Conservation (phyloP, 345 rosid genomes). For the Boechera divaricarpa region DNA sequence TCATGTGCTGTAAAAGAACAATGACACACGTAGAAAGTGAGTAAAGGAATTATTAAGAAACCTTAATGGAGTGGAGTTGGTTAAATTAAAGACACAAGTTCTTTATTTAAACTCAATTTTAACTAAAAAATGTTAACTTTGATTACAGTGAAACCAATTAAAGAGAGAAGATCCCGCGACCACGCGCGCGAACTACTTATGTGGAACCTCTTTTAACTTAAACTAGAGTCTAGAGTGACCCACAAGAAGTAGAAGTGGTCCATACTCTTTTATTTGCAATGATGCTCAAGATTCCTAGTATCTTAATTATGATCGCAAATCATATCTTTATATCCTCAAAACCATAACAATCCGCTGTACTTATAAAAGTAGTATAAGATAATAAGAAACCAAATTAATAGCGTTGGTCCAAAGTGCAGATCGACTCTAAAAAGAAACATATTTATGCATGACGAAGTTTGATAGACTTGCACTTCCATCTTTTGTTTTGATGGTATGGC, state of each 20-base stretch:
- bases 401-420: background rate
- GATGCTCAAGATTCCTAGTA: constrained; percentile 43
- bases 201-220: constrained; percentile 36
- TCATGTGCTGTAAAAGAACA: no score
- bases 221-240: background rate
- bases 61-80: constrained; percentile 8
- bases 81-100: constrained; percentile 25
- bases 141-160: constrained; percentile 35
- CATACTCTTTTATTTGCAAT: constrained; percentile 34
- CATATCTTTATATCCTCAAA: constrained; percentile 20
- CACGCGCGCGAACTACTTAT: constrained; percentile 41
- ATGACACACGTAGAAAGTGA: no score
- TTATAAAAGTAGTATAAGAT: background rate
- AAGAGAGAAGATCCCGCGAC: constrained; percentile 42
- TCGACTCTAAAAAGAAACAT: background rate
- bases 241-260: constrained; percentile 27
- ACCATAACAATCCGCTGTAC: constrained; percentile 1
- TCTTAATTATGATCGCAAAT: constrained; percentile 31
- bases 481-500: background rate
- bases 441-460: background rate
- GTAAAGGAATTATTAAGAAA: no score
- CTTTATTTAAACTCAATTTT: constrained; percentile 11
- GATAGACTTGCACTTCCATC: background rate
- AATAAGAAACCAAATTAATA: background rate
- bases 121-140: constrained; percentile 20